Evolutionary conservation across 2,329 filamentous ascomycete species (phyloP), one percentile per base, ranked within the genome.

Genomic region (Lecanicillium sp.): DNA sequence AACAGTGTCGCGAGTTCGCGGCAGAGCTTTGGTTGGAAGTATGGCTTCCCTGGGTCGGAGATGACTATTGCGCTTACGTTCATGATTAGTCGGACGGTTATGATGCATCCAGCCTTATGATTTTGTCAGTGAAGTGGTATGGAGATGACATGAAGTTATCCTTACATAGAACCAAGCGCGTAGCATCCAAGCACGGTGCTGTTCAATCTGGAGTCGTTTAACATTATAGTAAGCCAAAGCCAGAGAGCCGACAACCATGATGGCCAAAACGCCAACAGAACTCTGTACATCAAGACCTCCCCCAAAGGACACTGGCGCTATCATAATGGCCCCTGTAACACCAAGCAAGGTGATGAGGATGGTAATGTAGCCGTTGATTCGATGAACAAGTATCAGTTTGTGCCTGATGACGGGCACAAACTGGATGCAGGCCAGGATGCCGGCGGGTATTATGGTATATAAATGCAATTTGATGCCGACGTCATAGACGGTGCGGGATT

Each of bases 151-250:
- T 10, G 14, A 19, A n/a, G 25, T 11, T n/a, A n/a, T n/a, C n/a
- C 27, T 29, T 29, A 66, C 58, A 42, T 68, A 68, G 33, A 66
- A 56, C 66, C 66, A 68, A 7, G 67, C 61, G 10, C 74, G 51
- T 14, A 79, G 49, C 74, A 78, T 79, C 74, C 73, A 79, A 5
- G 70, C 69, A 1, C 74, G 62, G 41, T 79, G 74, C 49, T 78
- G 66, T 18, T 77, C 72, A 36, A 81, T 74, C 48, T 78, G 74
- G 5, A 78, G 52, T 2, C 62, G 55, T 52, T 72, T 77, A 52
- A 79, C 68, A 44, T 76, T 77, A 49, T 68, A 56, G 27, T 66
- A 69, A 1, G 74, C 68, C 28, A 77, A 47, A 0, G 51, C 39
- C 9, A 73, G 50, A 4, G 64, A 57, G 2, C 51, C 46, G 0